Conservation (phyloP, 768 basidiomycete genomes). For the Mycena maculata region DNA sequence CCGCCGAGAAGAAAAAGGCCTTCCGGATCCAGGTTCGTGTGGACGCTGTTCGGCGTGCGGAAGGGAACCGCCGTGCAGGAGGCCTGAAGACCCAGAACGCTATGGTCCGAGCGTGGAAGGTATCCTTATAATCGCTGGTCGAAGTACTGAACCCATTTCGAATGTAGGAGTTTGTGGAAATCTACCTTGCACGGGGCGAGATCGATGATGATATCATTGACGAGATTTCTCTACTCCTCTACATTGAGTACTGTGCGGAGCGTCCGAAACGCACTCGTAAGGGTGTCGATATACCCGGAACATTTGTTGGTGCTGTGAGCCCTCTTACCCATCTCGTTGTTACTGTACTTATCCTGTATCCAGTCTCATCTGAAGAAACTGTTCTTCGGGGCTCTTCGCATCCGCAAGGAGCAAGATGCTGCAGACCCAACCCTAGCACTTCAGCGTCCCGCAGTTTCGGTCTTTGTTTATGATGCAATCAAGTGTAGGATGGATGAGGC, state of each 20-base stretch:
- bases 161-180: conserved; percentile 10
- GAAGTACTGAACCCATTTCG: too few species aligned
- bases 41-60: conserved; percentile 35
- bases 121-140: conserved; percentile 13
- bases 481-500: conserved; percentile 39
- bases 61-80: conserved; percentile 39
- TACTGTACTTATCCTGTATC: neutral
- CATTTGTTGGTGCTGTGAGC: conserved; percentile 45
- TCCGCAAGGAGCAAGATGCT: conserved; percentile 46
- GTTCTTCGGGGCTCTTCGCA: conserved; percentile 44
- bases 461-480: conserved; percentile 35
- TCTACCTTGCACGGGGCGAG: conserved; percentile 9
- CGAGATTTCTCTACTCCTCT: conserved; percentile 43
- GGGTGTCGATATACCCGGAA: conserved; percentile 40
- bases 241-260: conserved; percentile 40
- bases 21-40: conserved; percentile 1
- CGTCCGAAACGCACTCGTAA: conserved; percentile 37
- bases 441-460: conserved; percentile 25
- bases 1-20: too few species aligned
- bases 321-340: neutral
- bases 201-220: conserved; percentile 44
- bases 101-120: conserved; percentile 39
- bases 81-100: conserved; percentile 41
- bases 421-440: conserved; percentile 29
- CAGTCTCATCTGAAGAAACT: conserved; percentile 47